Base-by-base conservation (phyloP, 202 grass and related monocot species). In the Panicum hallii region DNA sequence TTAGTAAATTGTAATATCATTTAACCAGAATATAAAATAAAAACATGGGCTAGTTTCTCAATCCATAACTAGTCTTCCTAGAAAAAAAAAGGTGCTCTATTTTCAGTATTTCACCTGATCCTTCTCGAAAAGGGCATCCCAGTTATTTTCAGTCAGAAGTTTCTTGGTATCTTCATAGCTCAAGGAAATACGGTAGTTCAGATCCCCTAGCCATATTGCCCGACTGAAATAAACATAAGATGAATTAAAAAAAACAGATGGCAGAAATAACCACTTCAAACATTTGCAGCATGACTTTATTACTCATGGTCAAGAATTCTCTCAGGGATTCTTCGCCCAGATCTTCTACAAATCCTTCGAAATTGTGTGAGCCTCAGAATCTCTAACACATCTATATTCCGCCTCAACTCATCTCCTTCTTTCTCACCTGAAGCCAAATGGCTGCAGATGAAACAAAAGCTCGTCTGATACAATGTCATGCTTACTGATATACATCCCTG, bases 401-500 rank as follows among this genome's bases (percentile, higher is more conserved):
- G 89, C 46, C 88, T 91, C 63, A 94, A 63, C 63, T 99, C 97
- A 79, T 99, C 97, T 1, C 93, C 90, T 87, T 96, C 97, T 91
- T 96, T 99, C 78, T 99, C 93, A 72, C 97, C 97, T 58, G 97
- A 99, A 85, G 97, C 93, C 43, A 99, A 90, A 74, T 99, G 97
- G 76, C 93, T 99, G 78, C 97, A 99, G 47, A 99, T 85, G 74
- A 99, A 99, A 82, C 97, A 99, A 89, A 99, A 94, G 79, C 82
- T 94, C 4, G 97, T 94, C 84, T 94, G 97, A 75, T 96, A 88
- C 75, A 99, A 43, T 28, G 97, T 92, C 91, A 99, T 88, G 93
- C 97, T 99, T 77, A 99, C 91, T 49, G 93, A 92, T 89, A 99
- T 99, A 77, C 97, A 99, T 67, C 97, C 97, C 97, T 99, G 87